Base-by-base conservation (phyloP, 805 yeast species). In the Sporopachydermia lactativora region DNA sequence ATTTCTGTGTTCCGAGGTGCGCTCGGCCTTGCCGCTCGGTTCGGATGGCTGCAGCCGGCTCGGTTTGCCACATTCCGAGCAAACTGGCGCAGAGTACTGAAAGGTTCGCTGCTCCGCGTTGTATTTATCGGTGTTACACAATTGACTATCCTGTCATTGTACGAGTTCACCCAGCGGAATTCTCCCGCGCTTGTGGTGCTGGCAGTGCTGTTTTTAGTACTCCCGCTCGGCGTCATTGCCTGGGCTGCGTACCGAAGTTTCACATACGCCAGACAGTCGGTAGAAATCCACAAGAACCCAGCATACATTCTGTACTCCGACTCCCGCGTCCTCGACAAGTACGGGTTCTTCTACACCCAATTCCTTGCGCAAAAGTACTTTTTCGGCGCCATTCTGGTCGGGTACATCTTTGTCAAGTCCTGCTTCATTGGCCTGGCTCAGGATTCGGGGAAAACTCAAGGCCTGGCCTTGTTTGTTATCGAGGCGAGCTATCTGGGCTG, bases 331-430 rank as follows among this genome's bases (percentile, higher is more conserved):
- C 69, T 86, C 54, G 73, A 77, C 63, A 80, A 80, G 54, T 86
- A 79, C 54, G 96, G 96, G 0, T 88, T 80, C 60, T 73, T 86
- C 52, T 88, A 86, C 61, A 81, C 94, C 13, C 85, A 84, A 86
- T 86, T 80, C 59, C 72, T 73, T 47, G 94, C 95, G 15, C 65
- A 66, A 17, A 75, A 69, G 52, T 86, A 82, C 61, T 88, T 86
- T 83, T 88, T 88, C 70, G 83, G 89, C 44, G 61, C 68, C 14
- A 77, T 81, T 2, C 57, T 79, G 39, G 52, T 85, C 35, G 55
- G 57, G 3, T 81, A 83, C 58, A 66, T 70, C 41, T 68, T 81
- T 34, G 52, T 80, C 43, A 85, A 82, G 60, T 74, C 78, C 13
- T 53, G 80, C 13, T 81, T 88, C 53, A 75, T 88, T 52, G 80